Evolutionary conservation across 202 grass and related monocot genomes (phyloP).

Genomic region (Musa balbisiana): DNA sequence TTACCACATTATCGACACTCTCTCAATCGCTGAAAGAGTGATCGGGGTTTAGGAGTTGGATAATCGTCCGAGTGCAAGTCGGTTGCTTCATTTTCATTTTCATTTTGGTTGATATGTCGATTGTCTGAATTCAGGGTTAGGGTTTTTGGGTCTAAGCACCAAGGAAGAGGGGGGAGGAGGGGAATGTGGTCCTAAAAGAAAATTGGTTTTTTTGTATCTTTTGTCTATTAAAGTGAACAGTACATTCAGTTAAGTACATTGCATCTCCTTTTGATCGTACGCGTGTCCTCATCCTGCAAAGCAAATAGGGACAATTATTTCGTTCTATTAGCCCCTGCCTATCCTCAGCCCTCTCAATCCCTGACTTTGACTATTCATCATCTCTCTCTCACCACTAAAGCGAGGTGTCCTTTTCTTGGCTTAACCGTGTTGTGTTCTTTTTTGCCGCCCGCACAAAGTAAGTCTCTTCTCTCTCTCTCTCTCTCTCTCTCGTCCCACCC

Average conservation of each 20-base stretch:
- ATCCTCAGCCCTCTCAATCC: not conserved
- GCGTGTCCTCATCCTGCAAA: not conserved
- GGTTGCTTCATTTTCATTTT: no score
- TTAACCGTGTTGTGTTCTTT: not conserved
- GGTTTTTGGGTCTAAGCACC: no score
- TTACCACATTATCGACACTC: no score
- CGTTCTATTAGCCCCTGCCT: not conserved
- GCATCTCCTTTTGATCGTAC: not conserved
- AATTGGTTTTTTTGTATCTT: no score
- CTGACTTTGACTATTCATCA: conserved; percentile 6
- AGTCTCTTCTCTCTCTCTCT: not conserved
- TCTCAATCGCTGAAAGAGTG: no score
- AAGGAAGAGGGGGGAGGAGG: no score
- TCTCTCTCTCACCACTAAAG: not conserved
- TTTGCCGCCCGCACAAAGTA: not conserved
- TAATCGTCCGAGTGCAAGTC: no score
- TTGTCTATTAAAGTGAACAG: not conserved
- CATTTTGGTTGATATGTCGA: no score
- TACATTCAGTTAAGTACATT: not conserved
- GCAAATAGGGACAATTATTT: conserved; percentile 11
- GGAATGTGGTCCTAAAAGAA: no score
- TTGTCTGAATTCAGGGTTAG: no score
- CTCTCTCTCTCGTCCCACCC: no score
- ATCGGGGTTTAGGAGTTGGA: no score
- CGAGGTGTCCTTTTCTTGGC: not conserved